Percentiles rank a stretch among this genome's conserved stretches.
Conservation (phyloP, 495 filamentous ascomycete species). For the Penicillium antarcticum region DNA sequence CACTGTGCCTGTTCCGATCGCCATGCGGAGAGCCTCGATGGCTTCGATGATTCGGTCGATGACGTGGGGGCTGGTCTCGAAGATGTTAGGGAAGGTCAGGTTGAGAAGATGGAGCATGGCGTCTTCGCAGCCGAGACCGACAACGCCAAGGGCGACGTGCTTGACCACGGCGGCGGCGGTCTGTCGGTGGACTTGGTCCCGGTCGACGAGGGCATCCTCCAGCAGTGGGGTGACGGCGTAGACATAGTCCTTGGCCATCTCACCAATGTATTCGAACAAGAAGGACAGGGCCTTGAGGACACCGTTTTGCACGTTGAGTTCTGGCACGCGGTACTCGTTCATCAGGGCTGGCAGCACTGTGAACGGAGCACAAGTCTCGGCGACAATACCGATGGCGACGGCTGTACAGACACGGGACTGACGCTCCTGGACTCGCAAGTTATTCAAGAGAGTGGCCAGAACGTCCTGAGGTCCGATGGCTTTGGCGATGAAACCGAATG, state of each 20-base stretch:
- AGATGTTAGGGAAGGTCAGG: conserved; percentile 93
- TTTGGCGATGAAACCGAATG: conserved; percentile 99
- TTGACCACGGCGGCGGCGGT: conserved; percentile 96
- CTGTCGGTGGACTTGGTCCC: conserved; percentile 97
- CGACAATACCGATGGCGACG: conserved; percentile 99
- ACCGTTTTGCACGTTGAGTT: conserved; percentile 98
- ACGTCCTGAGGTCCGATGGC: conserved; percentile 99
- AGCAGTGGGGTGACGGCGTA: conserved; percentile 97
- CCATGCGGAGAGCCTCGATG: conserved; percentile 93
- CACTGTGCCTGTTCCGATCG: conserved; percentile 82
- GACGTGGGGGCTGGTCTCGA: conserved; percentile 97
- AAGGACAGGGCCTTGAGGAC: conserved; percentile 96
- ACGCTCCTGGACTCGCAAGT: conserved; percentile 93
- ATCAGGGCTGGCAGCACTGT: conserved; percentile 98
- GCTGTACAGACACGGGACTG: conserved; percentile 98
- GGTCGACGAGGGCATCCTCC: conserved; percentile 95
- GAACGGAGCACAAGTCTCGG: conserved; percentile 98
- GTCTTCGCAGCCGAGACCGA: conserved; percentile 97
- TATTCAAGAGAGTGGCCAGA: conserved; percentile 91
- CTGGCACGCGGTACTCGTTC: conserved; percentile 99
- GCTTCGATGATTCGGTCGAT: conserved; percentile 97
- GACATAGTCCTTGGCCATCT: conserved; percentile 99
- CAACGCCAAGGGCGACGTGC: conserved; percentile 92
- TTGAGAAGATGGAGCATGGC: conserved; percentile 98
- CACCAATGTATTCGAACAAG: conserved; percentile 98